Conservation (phyloP, 495 filamentous ascomycete species). For the Aspergillus bridgeri region DNA sequence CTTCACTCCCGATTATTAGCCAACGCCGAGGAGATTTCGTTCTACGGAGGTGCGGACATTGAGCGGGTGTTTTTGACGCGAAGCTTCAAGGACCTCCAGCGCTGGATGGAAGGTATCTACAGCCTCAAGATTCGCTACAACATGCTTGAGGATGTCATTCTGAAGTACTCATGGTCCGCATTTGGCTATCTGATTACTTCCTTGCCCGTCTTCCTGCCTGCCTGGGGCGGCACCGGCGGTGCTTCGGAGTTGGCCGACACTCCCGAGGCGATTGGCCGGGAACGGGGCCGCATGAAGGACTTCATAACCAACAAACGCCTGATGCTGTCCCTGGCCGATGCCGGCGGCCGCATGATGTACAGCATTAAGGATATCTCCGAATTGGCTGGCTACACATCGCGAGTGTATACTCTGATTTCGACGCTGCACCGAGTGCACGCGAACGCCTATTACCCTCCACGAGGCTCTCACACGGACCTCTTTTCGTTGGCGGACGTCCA, state of each 20-base stretch:
- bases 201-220: slow-evolving; percentile 89
- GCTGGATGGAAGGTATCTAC: slow-evolving; percentile 96
- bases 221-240: slow-evolving; percentile 83
- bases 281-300: slow-evolving; percentile 89
- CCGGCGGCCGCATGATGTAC: slow-evolving; percentile 98
- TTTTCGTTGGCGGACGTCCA: slow-evolving; percentile 88
- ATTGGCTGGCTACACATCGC: slow-evolving; percentile 91
- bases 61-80: slow-evolving; percentile 85
- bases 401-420: slow-evolving; percentile 91
- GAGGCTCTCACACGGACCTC: slow-evolving; percentile 66
- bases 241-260: slow-evolving; percentile 56
- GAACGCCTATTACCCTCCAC: slow-evolving; percentile 71
- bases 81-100: slow-evolving; percentile 86
- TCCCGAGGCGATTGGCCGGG: slow-evolving; percentile 51
- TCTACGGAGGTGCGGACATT: slow-evolving; percentile 92
- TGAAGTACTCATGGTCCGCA: slow-evolving; percentile 98
- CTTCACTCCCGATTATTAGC: slow-evolving; percentile 88
- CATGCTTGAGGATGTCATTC: slow-evolving; percentile 95
- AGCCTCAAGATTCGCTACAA: slow-evolving; percentile 96
- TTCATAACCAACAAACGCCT: slow-evolving; percentile 99
- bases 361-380: slow-evolving; percentile 95
- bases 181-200: slow-evolving; percentile 94
- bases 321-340: slow-evolving; percentile 96
- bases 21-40: slow-evolving; percentile 98
- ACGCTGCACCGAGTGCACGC: slow-evolving; percentile 94